Evolutionary conservation across 768 basidiomycete species (phyloP), one percentile per base, ranked within the genome.

Genomic region (Myochromella boudieri): DNA sequence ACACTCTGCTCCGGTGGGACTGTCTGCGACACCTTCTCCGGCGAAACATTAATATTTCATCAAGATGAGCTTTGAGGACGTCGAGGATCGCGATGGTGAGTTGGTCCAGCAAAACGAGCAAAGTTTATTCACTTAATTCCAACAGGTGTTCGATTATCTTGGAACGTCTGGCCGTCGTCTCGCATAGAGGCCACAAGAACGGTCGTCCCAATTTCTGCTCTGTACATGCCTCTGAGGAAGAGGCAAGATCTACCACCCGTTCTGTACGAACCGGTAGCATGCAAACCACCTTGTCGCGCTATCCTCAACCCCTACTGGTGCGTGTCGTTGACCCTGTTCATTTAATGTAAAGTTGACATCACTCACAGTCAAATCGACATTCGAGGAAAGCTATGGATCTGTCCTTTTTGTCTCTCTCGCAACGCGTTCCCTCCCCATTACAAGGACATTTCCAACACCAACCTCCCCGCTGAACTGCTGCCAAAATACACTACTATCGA

Each of bases 401-500:
- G 97, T 62, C 97, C 97, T 3, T 98, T 99, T 75, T 99, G 97
- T 70, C 77, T 99, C 42, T 86, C 90, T 27, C 87, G 97, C 49
- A 99, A 98, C 65, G 83, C 95, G 2, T 97, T 99, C 72, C 97
- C 97, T 4, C 90, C 91, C 0, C 95, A 99, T 67, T 99, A 99
- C 78, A 95, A 97, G 71, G 95, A 98, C 64, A 95, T 99, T 55
- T 93, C 94, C 37, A 88, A 87, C 68, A 95, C 90, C 55, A 98
- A 98, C 68, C 80, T 98, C 15, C 97, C 97, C 40, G 88, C 94
- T 11, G 97, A 99, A 65, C 80, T 99, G 24, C 69, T 98, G 29
- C 94, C 95, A 61, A 95, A 97, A 70, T 98, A 97, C 76, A 98
- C 97, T 25, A 99, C 97, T 6, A 97, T 99, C 69, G 97, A 99